These are phyloP conservation scores for Lipomyces japonicus DNA, from an alignment of 805 yeast genomes.

Conservation along the genomic window DNA sequence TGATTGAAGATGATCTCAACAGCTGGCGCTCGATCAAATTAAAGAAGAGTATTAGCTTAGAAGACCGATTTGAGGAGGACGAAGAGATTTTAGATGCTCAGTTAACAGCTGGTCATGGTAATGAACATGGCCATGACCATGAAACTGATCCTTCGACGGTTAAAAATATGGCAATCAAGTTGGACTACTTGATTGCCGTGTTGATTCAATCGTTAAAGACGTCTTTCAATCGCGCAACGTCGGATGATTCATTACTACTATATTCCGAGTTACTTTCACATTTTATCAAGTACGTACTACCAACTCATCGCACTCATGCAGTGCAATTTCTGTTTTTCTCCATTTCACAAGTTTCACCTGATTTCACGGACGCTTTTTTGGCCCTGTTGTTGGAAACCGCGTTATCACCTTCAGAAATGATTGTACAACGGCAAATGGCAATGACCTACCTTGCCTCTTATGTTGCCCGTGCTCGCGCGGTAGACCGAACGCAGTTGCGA, in stretches of 20 bases:
- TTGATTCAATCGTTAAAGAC: slow-evolving; percentile 51
- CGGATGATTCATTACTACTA: slow-evolving; percentile 59
- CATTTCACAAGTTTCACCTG: slow-evolving; percentile 74
- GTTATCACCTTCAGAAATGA: slow-evolving; percentile 61
- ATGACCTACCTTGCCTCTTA: slow-evolving; percentile 89
- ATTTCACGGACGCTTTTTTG: slow-evolving; percentile 77
- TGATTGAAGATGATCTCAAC: neutral
- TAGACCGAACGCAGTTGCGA: slow-evolving; percentile 67
- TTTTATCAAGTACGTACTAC: slow-evolving; percentile 77
- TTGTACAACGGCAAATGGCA: slow-evolving; percentile 78
- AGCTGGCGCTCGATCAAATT: too few relatives aligned
- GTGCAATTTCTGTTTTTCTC: slow-evolving; percentile 82
- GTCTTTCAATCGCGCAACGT: slow-evolving; percentile 44
- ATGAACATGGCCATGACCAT: neutral
- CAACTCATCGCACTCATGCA: slow-evolving; percentile 87
- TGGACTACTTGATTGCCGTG: slow-evolving; percentile 64
- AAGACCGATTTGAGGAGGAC: slow-evolving; percentile 9
- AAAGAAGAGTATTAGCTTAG: neutral
- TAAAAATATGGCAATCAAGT: slow-evolving; percentile 41
- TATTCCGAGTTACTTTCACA: slow-evolving; percentile 72
- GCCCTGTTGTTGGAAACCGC: slow-evolving; percentile 80
- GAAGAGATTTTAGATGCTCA: slow-evolving; percentile 15
- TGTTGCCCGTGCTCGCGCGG: slow-evolving; percentile 76
- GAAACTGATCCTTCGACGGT: slow-evolving; percentile 13
- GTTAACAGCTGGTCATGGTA: neutral